Evolutionary conservation across 192 early-diverging fungal species (phyloP).

Genomic region (Podila epigama): DNA sequence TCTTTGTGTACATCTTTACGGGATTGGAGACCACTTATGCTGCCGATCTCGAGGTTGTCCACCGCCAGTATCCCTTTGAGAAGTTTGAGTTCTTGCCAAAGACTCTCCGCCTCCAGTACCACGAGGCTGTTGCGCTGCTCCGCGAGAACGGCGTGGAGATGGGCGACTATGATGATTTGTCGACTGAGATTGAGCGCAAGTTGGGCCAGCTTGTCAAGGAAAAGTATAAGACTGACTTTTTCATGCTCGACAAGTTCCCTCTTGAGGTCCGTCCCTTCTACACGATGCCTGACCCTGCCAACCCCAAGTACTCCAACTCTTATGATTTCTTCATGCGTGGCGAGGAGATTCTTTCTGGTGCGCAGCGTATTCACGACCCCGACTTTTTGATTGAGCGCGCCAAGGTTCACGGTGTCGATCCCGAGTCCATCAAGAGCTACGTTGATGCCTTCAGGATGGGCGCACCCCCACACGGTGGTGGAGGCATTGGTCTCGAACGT

Average conservation of each 20-base stretch:
- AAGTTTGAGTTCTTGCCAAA: constrained; percentile 88
- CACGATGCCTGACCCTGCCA: constrained; percentile 96
- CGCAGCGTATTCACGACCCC: constrained; percentile 97
- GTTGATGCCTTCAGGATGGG: constrained; percentile 96
- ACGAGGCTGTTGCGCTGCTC: constrained; percentile 90
- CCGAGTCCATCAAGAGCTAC: constrained; percentile 87
- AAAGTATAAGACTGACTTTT: constrained; percentile 98
- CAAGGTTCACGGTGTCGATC: constrained; percentile 78
- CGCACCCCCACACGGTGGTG: constrained; percentile 96
- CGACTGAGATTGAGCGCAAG: constrained; percentile 84
- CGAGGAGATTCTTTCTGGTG: constrained; percentile 98
- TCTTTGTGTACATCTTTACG: constrained; percentile 93
- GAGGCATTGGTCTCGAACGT: constrained; percentile 96
- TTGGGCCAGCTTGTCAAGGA: constrained; percentile 90
- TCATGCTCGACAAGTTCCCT: constrained; percentile 99
- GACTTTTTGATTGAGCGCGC: constrained; percentile 80
- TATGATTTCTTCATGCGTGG: constrained; percentile 99
- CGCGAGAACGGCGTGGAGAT: constrained; percentile 88
- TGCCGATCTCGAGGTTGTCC: constrained; percentile 85
- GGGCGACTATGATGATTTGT: constrained; percentile 93
- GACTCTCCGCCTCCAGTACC: constrained; percentile 83
- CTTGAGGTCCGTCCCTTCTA: constrained; percentile 95
- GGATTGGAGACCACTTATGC: constrained; percentile 85
- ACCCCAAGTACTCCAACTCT: constrained; percentile 95
- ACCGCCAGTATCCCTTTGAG: constrained; percentile 91